phyloP scores from a whole-genome alignment of 192 early-diverging fungal species.

The Chytriomyces sp. region DNA sequence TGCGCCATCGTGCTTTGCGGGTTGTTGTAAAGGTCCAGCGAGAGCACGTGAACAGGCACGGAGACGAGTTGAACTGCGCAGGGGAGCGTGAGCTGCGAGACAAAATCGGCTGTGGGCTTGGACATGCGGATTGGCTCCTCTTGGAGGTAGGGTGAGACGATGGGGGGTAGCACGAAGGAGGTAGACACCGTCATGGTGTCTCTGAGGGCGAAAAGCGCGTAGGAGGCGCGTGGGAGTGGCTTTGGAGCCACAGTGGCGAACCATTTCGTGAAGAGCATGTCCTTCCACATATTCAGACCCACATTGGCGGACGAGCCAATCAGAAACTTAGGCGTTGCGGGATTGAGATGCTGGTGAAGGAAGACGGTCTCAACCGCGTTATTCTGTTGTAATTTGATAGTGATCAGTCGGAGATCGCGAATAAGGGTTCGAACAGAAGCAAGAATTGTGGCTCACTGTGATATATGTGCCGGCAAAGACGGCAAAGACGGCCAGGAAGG shows the following conservation, averaged over 20 bases:
- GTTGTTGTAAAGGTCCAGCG: conserved; percentile 51
- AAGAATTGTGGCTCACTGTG: conserved; percentile 8
- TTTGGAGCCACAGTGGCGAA: conserved; percentile 39
- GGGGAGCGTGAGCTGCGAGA: conserved; percentile 41
- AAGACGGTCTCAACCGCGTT: conserved; percentile 42
- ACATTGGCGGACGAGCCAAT: conserved; percentile 40
- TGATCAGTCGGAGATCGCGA: neutral
- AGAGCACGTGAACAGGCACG: too few relatives aligned
- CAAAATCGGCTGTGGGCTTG: conserved; percentile 16
- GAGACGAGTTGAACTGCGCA: conserved; percentile 48
- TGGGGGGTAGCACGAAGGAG: too few relatives aligned
- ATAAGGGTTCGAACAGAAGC: neutral
- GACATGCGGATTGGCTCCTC: neutral
- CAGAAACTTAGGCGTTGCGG: conserved; percentile 42
- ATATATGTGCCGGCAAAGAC: conserved; percentile 44
- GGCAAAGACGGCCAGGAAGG: conserved; percentile 36
- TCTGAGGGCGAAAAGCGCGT: conserved; percentile 35
- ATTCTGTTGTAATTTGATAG: neutral
- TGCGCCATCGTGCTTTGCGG: conserved; percentile 1
- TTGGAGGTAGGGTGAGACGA: conserved; percentile 23
- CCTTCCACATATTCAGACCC: too few relatives aligned
- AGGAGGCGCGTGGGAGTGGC: too few relatives aligned
- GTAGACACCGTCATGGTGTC: conserved; percentile 43
- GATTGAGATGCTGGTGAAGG: conserved; percentile 26
- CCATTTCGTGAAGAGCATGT: conserved; percentile 44